Percentiles rank a stretch among this genome's conserved stretches.
Conservation (phyloP, 768 basidiomycete species). For the Mycena venus region DNA sequence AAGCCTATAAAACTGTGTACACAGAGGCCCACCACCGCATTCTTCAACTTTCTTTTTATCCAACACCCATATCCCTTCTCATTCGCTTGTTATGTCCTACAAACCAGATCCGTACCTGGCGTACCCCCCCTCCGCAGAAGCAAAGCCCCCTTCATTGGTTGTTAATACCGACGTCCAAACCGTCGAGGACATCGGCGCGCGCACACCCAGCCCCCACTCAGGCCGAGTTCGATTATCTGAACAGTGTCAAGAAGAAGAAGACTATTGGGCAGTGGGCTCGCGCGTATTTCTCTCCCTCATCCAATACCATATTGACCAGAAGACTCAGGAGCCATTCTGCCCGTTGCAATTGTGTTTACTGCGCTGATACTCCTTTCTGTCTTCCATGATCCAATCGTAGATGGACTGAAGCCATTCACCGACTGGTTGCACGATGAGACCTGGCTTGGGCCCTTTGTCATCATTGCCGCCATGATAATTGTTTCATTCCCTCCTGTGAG, state of each 20-base stretch:
- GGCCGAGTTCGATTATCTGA: slow-evolving; percentile 8
- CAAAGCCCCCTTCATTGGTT: no score
- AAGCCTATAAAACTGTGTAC: no score
- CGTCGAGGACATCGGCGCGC: no score
- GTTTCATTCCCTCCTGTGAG: slow-evolving; percentile 24
- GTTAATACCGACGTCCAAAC: no score
- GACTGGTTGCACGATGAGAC: slow-evolving; percentile 54
- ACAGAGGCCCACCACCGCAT: no score
- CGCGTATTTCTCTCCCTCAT: background rate
- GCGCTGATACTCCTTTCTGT: slow-evolving; percentile 54
- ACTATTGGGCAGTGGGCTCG: slow-evolving; percentile 20
- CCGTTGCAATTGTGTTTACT: slow-evolving; percentile 46
- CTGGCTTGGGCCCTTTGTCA: background rate
- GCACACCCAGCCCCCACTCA: slow-evolving; percentile 18
- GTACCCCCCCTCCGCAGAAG: no score
- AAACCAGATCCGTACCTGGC: no score
- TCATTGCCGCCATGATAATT: slow-evolving; percentile 7
- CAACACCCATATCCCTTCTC: no score
- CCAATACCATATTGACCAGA: background rate
- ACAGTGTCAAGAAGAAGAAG: slow-evolving; percentile 19
- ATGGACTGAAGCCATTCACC: slow-evolving; percentile 61
- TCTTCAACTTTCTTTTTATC: no score
- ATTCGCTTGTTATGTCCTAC: no score
- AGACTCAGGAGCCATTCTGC: slow-evolving; percentile 39
- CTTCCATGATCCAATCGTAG: slow-evolving; percentile 63